Evolutionary conservation across 306 rosid genomes (phyloP), one percentile per base, ranked within the genome.

Genomic region (Lathyrus oleraceus): DNA sequence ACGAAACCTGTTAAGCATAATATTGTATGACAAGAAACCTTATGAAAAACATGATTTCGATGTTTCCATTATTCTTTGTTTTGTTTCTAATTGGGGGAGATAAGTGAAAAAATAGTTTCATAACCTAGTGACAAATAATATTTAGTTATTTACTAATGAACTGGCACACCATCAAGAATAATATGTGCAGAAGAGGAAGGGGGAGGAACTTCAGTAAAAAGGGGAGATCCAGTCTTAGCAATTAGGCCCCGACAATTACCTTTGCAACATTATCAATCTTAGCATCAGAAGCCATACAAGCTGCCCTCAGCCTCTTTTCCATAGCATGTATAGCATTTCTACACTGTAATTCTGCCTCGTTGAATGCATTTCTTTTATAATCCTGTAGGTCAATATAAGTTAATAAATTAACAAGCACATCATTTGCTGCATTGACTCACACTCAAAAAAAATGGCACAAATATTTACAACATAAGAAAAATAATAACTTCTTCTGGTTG

Each of bases 301-400:
- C 95, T 35, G 85, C 88, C 81, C 97, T 89, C 73, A 95, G 77
- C 86, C 86, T 91, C 80, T 83, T 87, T 79, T 95, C 97, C 99
- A 95, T 95, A 69, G 83, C 85, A 56, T 83, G 99, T 77, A 91
- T 83, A 12, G 91, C 86, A 68, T 85, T 87, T 69, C 95, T 73
- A 82, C 95, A 91, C 60, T 64, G 89, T 81, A 86, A 44, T 36
- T 95, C 96, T 63, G 99, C 99, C 90, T 91, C 96, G 89, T 85
- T 79, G 81, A 80, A 91, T 27, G 96, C 92, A 76, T 70, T 87
- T 76, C 76, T 86, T 78, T 85, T 95, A 68, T 87, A 89, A 81
- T 95, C 96, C 99, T 95, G 92, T 74, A 48, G 67, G 32, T 12
- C 79, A 86, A 83, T 71, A 40, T 47, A n/a, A 62, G 68, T 60